Percentiles rank a stretch among this genome's conserved stretches.
phyloP scores from a whole-genome alignment of 371 early-diverging fungal genomes.

The Neoconidiobolus thromboides region DNA sequence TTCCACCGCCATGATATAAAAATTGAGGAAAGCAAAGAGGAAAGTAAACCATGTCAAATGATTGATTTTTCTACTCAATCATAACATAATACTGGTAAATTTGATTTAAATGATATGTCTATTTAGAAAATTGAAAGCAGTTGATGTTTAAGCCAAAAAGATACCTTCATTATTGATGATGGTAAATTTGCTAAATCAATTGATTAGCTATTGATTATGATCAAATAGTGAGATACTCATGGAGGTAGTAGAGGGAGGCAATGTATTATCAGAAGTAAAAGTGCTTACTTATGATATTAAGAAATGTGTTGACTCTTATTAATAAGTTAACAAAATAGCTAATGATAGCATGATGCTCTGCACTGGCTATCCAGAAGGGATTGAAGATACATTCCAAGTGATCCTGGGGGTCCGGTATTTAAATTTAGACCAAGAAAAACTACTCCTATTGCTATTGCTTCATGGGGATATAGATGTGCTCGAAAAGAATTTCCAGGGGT shows the following conservation, averaged over 20 bases:
- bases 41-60: neutral
- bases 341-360: neutral
- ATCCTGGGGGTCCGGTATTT: constrained; percentile 6
- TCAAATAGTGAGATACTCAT: neutral
- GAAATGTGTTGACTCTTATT: neutral
- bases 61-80: neutral
- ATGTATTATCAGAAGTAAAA: constrained; percentile 1
- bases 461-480: constrained; percentile 5
- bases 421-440: neutral
- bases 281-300: neutral
- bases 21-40: neutral
- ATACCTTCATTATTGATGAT: neutral
- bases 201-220: neutral
- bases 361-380: constrained; percentile 5
- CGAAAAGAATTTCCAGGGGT: constrained; percentile 1
- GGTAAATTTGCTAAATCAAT: neutral
- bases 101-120: neutral
- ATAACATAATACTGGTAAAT: neutral
- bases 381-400: constrained; percentile 3
- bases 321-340: neutral
- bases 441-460: neutral
- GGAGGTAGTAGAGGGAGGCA: neutral
- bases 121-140: neutral
- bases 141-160: neutral
- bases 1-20: constrained; percentile 3